Evolutionary conservation across 164 flowering plant genomes (phyloP).

Genomic region (Cinnamomum micranthum): DNA sequence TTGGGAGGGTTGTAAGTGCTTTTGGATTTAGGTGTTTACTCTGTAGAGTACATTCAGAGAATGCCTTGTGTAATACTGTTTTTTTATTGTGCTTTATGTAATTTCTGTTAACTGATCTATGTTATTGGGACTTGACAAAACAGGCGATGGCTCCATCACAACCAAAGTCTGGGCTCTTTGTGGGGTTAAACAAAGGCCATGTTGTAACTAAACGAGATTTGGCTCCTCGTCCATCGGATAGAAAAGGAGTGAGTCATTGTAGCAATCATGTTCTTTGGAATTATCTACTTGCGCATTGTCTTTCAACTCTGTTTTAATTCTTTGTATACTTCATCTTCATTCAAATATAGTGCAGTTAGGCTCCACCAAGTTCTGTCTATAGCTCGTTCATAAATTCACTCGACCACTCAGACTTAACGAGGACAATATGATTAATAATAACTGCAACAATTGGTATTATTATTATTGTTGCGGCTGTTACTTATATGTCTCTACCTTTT

Average conservation of each 20-base stretch:
- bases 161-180: constrained; percentile 58
- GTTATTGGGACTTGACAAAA: not conserved
- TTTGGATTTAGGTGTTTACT: not conserved
- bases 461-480: no score
- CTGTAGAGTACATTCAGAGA: no score
- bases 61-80: no score
- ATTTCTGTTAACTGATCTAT: not conserved
- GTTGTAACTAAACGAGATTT: constrained; percentile 42
- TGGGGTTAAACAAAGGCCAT: constrained; percentile 68
- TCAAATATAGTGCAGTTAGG: no score
- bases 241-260: constrained; percentile 42
- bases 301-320: no score
- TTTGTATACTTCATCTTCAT: no score
- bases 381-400: no score
- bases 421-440: no score
- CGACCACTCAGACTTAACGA: no score
- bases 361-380: no score
- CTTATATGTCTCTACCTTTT: not conserved
- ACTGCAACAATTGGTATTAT: no score
- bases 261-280: not conserved
- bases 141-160: constrained; percentile 5
- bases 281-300: not conserved
- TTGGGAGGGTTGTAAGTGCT: not conserved
- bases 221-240: constrained; percentile 51
- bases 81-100: not conserved